Percentiles rank a stretch among this genome's conserved stretches.
phyloP scores from a whole-genome alignment of 179 eudicot genomes.

The Beta corolliflora region DNA sequence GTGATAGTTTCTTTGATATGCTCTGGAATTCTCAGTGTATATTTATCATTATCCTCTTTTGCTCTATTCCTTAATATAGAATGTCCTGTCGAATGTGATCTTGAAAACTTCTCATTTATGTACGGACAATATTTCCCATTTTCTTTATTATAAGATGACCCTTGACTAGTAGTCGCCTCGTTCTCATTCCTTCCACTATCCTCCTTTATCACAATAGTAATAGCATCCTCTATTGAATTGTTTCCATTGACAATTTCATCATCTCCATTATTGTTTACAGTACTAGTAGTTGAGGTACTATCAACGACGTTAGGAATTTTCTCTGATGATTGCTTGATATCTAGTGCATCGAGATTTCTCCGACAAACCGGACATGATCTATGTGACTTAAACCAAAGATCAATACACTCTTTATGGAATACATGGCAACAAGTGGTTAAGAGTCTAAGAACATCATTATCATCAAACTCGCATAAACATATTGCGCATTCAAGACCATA shows the following conservation, averaged over 20 bases:
- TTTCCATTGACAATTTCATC: neutral
- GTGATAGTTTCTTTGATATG: conserved; percentile 22
- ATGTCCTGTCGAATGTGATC: conserved; percentile 78
- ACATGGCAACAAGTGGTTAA: conserved; percentile 70
- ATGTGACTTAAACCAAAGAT: conserved; percentile 67
- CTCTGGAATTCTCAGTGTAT: conserved; percentile 45
- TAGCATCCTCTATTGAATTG: neutral
- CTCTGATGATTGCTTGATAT: conserved; percentile 8
- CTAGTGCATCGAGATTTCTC: conserved; percentile 35
- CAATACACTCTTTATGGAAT: conserved; percentile 76
- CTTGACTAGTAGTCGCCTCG: neutral
- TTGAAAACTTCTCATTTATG: conserved; percentile 35
- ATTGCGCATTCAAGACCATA: conserved; percentile 80
- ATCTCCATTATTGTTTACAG: neutral
- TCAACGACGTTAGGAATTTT: neutral
- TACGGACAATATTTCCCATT: neutral
- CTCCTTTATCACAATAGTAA: conserved; percentile 39
- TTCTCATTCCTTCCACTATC: conserved; percentile 8
- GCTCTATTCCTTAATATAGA: conserved; percentile 33
- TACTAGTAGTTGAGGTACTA: neutral
- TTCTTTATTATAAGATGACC: neutral
- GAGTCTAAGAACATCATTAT: conserved; percentile 50
- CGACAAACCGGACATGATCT: conserved; percentile 78
- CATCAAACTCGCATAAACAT: conserved; percentile 63
- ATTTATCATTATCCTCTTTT: conserved; percentile 40